Conservation (phyloP, 2,329 filamentous ascomycete species). For the Microsporum audouinii region DNA sequence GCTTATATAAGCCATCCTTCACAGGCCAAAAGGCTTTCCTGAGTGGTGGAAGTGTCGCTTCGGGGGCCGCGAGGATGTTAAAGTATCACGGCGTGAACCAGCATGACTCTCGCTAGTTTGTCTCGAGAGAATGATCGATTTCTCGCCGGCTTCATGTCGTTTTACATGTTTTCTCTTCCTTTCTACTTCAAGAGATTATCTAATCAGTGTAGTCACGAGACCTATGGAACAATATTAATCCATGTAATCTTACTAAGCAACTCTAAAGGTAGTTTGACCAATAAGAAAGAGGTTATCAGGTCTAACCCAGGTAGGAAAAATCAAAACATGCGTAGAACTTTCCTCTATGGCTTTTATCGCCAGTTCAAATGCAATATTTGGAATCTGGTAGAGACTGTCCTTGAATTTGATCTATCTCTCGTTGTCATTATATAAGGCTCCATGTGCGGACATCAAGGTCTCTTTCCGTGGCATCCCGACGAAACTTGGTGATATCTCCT, state of each 20-base stretch:
- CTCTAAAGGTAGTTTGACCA: background rate
- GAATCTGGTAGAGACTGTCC: too few relatives aligned
- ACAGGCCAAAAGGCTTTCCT: background rate
- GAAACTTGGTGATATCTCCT: too few relatives aligned
- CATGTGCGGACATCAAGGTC: too few relatives aligned
- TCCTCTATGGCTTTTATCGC: too few relatives aligned
- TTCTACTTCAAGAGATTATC: background rate
- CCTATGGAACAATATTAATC: background rate
- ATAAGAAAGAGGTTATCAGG: background rate
- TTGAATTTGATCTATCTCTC: too few relatives aligned
- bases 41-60: background rate
- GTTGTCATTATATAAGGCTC: too few relatives aligned
- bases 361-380: too few relatives aligned
- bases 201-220: background rate
- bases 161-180: too few relatives aligned
- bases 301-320: conserved; percentile 7
- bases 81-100: background rate
- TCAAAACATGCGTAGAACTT: conserved; percentile 6
- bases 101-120: background rate
- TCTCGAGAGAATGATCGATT: too few relatives aligned
- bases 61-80: background rate
- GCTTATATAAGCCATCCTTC: background rate
- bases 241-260: background rate
- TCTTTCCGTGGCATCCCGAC: too few relatives aligned
- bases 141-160: too few relatives aligned